Percentiles rank a stretch among this genome's conserved stretches.
Conservation (phyloP, 352 stramenopile species). For the Globisporangium megalacanthum region DNA sequence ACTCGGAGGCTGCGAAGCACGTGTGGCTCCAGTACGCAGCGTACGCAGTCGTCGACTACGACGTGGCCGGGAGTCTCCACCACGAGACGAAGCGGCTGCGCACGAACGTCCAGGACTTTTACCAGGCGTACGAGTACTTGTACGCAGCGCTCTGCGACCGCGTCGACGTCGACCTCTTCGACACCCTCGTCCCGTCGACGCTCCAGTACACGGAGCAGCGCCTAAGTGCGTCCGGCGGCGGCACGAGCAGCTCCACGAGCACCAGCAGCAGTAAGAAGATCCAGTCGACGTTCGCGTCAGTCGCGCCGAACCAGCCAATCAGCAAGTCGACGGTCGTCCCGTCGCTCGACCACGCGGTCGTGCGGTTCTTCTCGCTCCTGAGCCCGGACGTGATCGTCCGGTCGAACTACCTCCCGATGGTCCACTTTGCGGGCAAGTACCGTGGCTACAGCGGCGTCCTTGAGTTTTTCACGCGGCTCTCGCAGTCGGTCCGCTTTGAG, state of each 20-base stretch:
- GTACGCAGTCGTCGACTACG: slow-evolving; percentile 51
- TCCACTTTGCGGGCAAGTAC: slow-evolving; percentile 84
- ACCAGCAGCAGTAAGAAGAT: slow-evolving; percentile 40
- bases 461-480: slow-evolving; percentile 70
- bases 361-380: slow-evolving; percentile 76
- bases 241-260: slow-evolving; percentile 2
- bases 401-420: slow-evolving; percentile 87
- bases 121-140: slow-evolving; percentile 70
- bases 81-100: slow-evolving; percentile 26
- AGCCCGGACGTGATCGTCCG: slow-evolving; percentile 72
- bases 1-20: slow-evolving; percentile 76
- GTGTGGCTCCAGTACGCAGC: slow-evolving; percentile 76
- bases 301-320: slow-evolving; percentile 50
- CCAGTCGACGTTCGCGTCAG: slow-evolving; percentile 32
- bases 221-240: slow-evolving; percentile 1
- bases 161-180: slow-evolving; percentile 32
- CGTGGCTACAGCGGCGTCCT: slow-evolving; percentile 68
- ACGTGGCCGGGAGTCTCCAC: slow-evolving; percentile 26
- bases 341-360: slow-evolving; percentile 54
- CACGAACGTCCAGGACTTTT: slow-evolving; percentile 67
- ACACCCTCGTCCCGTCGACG: slow-evolving; percentile 10
- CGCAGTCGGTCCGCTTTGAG: slow-evolving; percentile 63
- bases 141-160: slow-evolving; percentile 54
- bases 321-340: slow-evolving; percentile 33
- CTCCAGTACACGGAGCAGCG: not conserved